A percentile compares a stretch with the other conserved stretches of the same genome.
Conservation (phyloP, 2,329 filamentous ascomycete genomes). For the Pseudopyrenochaeta lycopersici region DNA sequence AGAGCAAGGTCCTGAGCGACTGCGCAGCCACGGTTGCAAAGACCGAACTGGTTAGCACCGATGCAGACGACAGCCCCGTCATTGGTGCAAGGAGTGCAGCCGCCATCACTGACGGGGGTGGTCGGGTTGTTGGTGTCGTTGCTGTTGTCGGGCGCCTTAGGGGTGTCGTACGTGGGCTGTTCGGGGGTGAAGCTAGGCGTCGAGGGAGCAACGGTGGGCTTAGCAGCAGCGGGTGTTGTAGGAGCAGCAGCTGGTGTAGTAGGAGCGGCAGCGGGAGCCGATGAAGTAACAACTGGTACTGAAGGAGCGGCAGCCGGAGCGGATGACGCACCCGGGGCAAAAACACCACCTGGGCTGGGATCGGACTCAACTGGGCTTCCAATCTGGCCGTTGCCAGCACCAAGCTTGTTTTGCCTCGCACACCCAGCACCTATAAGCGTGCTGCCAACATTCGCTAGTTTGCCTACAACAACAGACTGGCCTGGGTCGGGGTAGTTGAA, state of each 20-base stretch:
- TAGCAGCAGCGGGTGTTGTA: slow-evolving; percentile 18
- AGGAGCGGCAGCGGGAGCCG: slow-evolving; percentile 2
- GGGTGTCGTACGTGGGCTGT: slow-evolving; percentile 6
- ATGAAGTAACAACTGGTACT: neutral
- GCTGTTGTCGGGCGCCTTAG: slow-evolving; percentile 14
- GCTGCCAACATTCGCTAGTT: slow-evolving; percentile 42
- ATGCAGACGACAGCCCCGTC: slow-evolving; percentile 57
- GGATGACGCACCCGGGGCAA: slow-evolving; percentile 44
- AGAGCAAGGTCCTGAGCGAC: slow-evolving; percentile 51
- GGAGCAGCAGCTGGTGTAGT: slow-evolving; percentile 5
- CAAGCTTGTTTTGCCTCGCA: slow-evolving; percentile 35
- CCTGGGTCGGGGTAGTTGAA: slow-evolving; percentile 76
- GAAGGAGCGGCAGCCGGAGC: slow-evolving; percentile 16
- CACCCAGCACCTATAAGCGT: slow-evolving; percentile 41
- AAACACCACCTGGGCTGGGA: slow-evolving; percentile 30
- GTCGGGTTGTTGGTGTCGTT: slow-evolving; percentile 8
- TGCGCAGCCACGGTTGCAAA: slow-evolving; percentile 56
- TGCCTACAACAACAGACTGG: slow-evolving; percentile 50
- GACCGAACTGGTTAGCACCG: slow-evolving; percentile 52
- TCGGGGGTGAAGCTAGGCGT: slow-evolving; percentile 12
- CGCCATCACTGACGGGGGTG: slow-evolving; percentile 15
- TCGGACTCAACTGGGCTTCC: slow-evolving; percentile 30
- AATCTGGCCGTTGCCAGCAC: slow-evolving; percentile 40
- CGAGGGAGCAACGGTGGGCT: slow-evolving; percentile 20
- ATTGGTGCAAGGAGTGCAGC: slow-evolving; percentile 48